Percentiles rank a stretch among this genome's conserved stretches.
Conservation (phyloP, 768 basidiomycete genomes). For the Cubamyces lactineus region DNA sequence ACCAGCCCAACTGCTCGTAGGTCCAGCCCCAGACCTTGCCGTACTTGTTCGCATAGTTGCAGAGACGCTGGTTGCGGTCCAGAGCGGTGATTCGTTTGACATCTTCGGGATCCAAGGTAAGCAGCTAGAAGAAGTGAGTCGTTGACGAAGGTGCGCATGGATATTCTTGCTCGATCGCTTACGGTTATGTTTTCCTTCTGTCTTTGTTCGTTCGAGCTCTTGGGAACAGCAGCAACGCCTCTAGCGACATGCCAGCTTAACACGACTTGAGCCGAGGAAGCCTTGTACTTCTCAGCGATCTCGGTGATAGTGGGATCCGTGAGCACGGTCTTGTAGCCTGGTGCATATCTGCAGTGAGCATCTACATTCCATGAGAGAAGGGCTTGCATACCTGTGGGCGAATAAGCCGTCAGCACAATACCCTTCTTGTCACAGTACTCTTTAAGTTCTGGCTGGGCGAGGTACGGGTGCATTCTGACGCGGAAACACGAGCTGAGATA, state of each 20-base stretch:
- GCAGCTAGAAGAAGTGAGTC: slow-evolving; percentile 31
- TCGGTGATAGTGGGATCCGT: slow-evolving; percentile 48
- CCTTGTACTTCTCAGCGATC: slow-evolving; percentile 52
- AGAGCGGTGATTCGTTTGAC: slow-evolving; percentile 37
- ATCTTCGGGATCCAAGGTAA: slow-evolving; percentile 38
- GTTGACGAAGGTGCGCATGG: not conserved
- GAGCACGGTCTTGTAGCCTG: slow-evolving; percentile 48
- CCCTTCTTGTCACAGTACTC: slow-evolving; percentile 53
- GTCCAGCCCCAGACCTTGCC: slow-evolving; percentile 43
- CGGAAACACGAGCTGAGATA: not conserved
- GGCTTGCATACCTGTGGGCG: slow-evolving; percentile 44
- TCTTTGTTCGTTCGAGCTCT: slow-evolving; percentile 48
- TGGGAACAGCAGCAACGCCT: slow-evolving; percentile 49
- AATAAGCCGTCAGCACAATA: slow-evolving; percentile 53
- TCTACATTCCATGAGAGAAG: not conserved
- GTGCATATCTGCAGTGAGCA: not conserved
- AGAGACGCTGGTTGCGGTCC: slow-evolving; percentile 39
- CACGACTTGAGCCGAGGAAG: slow-evolving; percentile 49
- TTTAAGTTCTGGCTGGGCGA: slow-evolving; percentile 50
- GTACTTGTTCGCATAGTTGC: slow-evolving; percentile 36
- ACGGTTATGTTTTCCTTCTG: slow-evolving; percentile 57
- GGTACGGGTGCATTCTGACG: slow-evolving; percentile 52
- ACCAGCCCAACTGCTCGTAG: slow-evolving; percentile 46
- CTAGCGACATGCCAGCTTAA: slow-evolving; percentile 56
- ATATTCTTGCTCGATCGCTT: slow-evolving; percentile 24